These are phyloP conservation scores for Magnolia kwangsiensis DNA, from an alignment of 164 flowering plant genomes.

Conservation along the genomic window DNA sequence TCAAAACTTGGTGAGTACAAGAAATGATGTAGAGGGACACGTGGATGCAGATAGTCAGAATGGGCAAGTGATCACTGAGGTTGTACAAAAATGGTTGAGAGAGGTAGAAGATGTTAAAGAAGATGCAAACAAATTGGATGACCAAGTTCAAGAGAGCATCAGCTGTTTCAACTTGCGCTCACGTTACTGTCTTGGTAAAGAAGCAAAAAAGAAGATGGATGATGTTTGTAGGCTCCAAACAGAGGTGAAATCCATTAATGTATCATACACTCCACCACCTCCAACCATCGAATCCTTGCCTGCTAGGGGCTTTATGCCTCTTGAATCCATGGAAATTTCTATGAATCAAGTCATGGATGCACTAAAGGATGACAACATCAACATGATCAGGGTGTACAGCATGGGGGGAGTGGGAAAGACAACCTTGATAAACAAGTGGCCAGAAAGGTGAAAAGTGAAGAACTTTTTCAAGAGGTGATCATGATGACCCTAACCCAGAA, in stretches of 20 bases:
- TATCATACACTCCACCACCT: neutral
- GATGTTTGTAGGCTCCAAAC: neutral
- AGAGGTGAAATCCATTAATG: neutral
- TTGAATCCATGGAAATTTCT: neutral
- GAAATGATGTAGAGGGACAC: neutral
- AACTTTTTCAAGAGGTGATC: constrained; percentile 7
- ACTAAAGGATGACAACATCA: constrained; percentile 5
- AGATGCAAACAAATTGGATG: neutral
- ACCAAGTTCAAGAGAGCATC: neutral
- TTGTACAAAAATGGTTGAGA: neutral
- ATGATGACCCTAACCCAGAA: constrained; percentile 3
- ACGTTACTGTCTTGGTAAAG: neutral
- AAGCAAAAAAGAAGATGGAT: neutral
- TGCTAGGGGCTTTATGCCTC: neutral
- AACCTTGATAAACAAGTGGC: constrained; percentile 9
- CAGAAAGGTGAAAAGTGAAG: constrained; percentile 1
- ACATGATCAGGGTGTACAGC: constrained; percentile 10
- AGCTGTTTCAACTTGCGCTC: neutral
- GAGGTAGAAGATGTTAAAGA: neutral
- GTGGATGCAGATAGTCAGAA: neutral
- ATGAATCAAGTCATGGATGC: constrained; percentile 2
- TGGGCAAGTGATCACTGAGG: neutral
- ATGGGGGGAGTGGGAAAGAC: constrained; percentile 8
- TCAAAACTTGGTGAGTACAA: neutral
- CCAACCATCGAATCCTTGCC: neutral